These are phyloP conservation scores for Podospora fimiseda DNA, from an alignment of 495 filamentous ascomycete species.

Conservation along the genomic window DNA sequence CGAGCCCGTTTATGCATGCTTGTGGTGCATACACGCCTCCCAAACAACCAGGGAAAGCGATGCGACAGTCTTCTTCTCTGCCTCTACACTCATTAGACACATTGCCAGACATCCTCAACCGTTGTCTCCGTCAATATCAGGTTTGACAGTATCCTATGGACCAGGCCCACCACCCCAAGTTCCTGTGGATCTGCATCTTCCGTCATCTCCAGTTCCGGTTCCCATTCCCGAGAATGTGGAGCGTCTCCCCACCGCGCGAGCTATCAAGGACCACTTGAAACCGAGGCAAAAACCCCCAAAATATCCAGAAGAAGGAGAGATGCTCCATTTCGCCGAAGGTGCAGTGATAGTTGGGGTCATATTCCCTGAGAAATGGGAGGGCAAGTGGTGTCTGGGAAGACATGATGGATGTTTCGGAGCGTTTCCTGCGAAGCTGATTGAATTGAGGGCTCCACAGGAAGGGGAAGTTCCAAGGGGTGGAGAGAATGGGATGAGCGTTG, in stretches of 20 bases:
- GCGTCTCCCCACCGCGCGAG: constrained; percentile 27
- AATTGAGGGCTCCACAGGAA: constrained; percentile 27
- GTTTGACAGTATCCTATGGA: constrained; percentile 35
- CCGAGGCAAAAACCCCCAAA: constrained; percentile 29
- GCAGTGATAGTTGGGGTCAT: constrained; percentile 38
- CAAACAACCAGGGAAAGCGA: constrained; percentile 27
- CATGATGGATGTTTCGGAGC: constrained; percentile 40
- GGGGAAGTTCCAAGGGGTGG: constrained; percentile 25
- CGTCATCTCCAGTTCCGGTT: constrained; percentile 23
- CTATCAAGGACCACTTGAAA: constrained; percentile 28
- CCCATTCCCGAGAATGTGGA: constrained; percentile 29
- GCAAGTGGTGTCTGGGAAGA: constrained; percentile 40
- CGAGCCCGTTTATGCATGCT: constrained; percentile 28
- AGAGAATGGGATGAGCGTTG: constrained; percentile 28
- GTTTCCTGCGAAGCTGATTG: constrained; percentile 35
- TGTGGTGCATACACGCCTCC: constrained; percentile 29
- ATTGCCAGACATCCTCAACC: constrained; percentile 33
- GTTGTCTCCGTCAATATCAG: constrained; percentile 27
- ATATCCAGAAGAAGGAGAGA: constrained; percentile 20
- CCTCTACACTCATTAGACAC: constrained; percentile 30
- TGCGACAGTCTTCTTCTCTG: constrained; percentile 33
- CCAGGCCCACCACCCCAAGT: constrained; percentile 12
- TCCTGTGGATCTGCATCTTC: constrained; percentile 37
- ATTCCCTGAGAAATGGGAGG: constrained; percentile 40
- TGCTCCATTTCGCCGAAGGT: constrained; percentile 39